Evolutionary conservation across 2,329 filamentous ascomycete genomes (phyloP).

Genomic region (Sphaceloma murrayae): DNA sequence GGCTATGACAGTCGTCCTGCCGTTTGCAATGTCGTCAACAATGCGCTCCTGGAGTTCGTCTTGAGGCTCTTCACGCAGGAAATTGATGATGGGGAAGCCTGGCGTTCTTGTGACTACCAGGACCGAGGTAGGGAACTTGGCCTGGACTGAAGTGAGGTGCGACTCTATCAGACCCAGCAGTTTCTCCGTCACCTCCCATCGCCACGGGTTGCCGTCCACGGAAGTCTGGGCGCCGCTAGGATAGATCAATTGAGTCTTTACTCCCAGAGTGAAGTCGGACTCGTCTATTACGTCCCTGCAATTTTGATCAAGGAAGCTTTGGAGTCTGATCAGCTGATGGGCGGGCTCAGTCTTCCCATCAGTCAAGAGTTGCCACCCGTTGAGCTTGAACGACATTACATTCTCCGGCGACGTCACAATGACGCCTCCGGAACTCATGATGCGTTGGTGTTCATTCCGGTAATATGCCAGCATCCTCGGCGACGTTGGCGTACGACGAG

Average conservation of each 20-base stretch:
- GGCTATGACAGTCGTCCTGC: constrained; percentile 19
- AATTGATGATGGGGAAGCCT: constrained; percentile 47
- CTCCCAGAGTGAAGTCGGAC: constrained; percentile 39
- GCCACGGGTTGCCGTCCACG: constrained; percentile 33
- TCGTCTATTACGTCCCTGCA: constrained; percentile 58
- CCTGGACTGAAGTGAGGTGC: constrained; percentile 30
- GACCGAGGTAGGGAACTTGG: constrained; percentile 38
- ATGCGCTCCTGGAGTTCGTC: constrained; percentile 26
- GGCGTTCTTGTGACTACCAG: constrained; percentile 39
- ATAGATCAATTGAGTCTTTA: constrained; percentile 37
- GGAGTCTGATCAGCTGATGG: constrained; percentile 41
- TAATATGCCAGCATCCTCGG: constrained; percentile 28
- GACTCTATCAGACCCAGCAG: constrained; percentile 28
- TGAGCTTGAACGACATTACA: constrained; percentile 54
- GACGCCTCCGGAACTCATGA: constrained; percentile 40
- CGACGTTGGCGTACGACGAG: constrained; percentile 39
- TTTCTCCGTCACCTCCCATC: constrained; percentile 33
- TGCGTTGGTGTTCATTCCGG: constrained; percentile 33
- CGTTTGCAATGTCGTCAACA: constrained; percentile 28
- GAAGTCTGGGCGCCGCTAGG: constrained; percentile 34
- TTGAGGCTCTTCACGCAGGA: constrained; percentile 39
- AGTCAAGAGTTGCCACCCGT: constrained; percentile 48
- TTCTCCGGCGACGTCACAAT: constrained; percentile 55
- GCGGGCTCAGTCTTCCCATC: constrained; percentile 39
- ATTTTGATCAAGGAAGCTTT: constrained; percentile 41